Conservation (phyloP, 2,329 filamentous ascomycete genomes). For the Aureobasidium sp. region DNA sequence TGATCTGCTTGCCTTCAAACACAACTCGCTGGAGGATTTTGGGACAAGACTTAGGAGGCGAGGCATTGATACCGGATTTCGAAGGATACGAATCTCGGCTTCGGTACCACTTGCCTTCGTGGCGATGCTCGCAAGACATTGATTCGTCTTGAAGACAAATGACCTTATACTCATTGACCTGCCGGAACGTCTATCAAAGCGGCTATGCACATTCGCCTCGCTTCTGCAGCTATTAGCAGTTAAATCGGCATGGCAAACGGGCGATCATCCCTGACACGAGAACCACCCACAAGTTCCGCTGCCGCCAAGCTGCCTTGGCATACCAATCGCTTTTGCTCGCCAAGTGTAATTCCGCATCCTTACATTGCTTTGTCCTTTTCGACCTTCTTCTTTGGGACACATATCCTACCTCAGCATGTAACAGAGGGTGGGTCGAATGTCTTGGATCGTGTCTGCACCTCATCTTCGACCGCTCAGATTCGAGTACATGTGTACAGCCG, state of each 20-base stretch:
- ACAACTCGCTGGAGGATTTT: not conserved
- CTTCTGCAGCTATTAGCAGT: slow-evolving; percentile 8
- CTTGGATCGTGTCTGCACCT: not conserved
- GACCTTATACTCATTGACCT: not conserved
- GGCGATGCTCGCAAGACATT: not conserved
- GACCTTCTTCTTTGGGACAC: slow-evolving; percentile 9
- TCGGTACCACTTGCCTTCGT: not conserved
- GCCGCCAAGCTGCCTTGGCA: slow-evolving; percentile 8
- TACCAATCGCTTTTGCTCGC: not conserved
- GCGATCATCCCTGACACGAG: not conserved
- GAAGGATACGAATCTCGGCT: not conserved
- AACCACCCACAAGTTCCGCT: not conserved
- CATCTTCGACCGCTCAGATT: not conserved
- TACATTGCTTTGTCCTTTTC: not conserved
- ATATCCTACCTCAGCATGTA: slow-evolving; percentile 8
- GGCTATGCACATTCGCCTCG: not conserved
- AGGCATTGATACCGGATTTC: not conserved
- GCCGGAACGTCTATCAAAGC: not conserved
- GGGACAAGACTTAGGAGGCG: not conserved
- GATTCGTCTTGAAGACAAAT: not conserved
- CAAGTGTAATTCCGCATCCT: not conserved
- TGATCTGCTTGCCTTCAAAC: not conserved
- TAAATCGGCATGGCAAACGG: not conserved
- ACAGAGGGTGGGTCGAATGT: not conserved
- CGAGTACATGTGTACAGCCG: slow-evolving; percentile 3